Percentiles rank a stretch among this genome's conserved stretches.
These are phyloP conservation scores for Quercus wislizeni DNA, from an alignment of 306 rosid species.

Conservation along the genomic window DNA sequence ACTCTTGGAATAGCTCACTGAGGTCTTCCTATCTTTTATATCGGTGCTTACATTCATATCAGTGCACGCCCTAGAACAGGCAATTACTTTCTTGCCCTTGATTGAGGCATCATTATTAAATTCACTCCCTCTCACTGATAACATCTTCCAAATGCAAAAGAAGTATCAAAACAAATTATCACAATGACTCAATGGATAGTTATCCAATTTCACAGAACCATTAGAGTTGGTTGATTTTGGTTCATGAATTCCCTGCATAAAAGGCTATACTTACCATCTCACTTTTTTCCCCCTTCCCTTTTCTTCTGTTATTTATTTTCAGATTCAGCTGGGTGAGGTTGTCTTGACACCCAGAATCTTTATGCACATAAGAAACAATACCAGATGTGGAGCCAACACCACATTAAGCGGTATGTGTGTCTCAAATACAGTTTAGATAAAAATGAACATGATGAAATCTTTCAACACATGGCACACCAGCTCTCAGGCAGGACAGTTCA, in stretches of 20 bases:
- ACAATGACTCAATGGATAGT: not conserved
- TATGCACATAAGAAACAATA: not conserved
- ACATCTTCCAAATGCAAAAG: not conserved
- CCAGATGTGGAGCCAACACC: too few relatives aligned
- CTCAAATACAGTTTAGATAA: not conserved
- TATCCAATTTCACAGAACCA: not conserved
- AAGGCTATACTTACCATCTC: not conserved
- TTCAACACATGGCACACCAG: not conserved
- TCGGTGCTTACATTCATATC: too few relatives aligned
- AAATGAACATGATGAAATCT: not conserved
- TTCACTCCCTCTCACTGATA: not conserved
- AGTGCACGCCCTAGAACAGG: too few relatives aligned
- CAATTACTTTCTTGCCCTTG: too few relatives aligned
- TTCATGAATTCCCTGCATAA: not conserved
- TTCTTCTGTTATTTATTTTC: not conserved
- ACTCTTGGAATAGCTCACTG: too few relatives aligned
- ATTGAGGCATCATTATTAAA: not conserved
- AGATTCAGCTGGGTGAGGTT: not conserved
- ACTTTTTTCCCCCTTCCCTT: not conserved
- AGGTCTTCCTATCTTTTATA: too few relatives aligned
- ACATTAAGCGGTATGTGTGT: not conserved
- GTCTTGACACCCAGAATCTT: not conserved
- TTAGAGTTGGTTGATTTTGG: not conserved
- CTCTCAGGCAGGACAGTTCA: not conserved
- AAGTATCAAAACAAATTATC: not conserved